phyloP scores from a whole-genome alignment of 805 yeast species.

The Candida arabinofermentans region DNA sequence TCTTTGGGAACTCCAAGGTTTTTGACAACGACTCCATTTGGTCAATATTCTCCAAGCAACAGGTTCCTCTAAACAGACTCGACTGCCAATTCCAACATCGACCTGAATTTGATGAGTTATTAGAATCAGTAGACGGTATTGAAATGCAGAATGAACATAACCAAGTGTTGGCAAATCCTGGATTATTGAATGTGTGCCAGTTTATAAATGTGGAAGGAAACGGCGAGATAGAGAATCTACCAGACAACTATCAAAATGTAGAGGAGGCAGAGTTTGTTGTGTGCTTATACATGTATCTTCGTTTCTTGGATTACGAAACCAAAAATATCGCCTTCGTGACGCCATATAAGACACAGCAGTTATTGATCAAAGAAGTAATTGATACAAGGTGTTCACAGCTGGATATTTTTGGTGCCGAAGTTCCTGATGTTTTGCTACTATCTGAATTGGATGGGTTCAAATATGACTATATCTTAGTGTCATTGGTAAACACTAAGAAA shows the following conservation, averaged over 20 bases:
- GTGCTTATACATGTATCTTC: constrained; percentile 42
- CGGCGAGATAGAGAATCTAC: constrained; percentile 27
- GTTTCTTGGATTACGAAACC: constrained; percentile 39
- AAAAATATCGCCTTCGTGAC: constrained; percentile 39
- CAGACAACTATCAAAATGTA: constrained; percentile 33
- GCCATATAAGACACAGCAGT: constrained; percentile 36
- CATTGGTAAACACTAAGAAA: constrained; percentile 32
- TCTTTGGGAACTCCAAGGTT: constrained; percentile 33
- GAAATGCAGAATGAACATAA: not conserved
- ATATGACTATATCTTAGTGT: constrained; percentile 31
- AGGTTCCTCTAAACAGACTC: not conserved
- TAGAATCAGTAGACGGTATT: not conserved
- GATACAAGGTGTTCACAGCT: constrained; percentile 23
- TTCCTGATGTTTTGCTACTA: constrained; percentile 18
- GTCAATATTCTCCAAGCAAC: not conserved
- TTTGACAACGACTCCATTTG: constrained; percentile 3
- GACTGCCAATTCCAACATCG: constrained; percentile 4
- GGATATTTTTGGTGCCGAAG: constrained; percentile 20
- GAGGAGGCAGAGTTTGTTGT: constrained; percentile 48
- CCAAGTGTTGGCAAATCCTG: constrained; percentile 22
- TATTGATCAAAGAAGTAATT: constrained; percentile 39
- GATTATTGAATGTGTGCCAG: constrained; percentile 30
- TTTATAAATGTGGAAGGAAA: constrained; percentile 30
- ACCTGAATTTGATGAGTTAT: constrained; percentile 1
- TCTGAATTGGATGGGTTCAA: constrained; percentile 28